Percentiles rank a stretch among this genome's conserved stretches.
Evolutionary conservation across 768 basidiomycete species (phyloP).

Genomic region (Suillus brevipes): DNA sequence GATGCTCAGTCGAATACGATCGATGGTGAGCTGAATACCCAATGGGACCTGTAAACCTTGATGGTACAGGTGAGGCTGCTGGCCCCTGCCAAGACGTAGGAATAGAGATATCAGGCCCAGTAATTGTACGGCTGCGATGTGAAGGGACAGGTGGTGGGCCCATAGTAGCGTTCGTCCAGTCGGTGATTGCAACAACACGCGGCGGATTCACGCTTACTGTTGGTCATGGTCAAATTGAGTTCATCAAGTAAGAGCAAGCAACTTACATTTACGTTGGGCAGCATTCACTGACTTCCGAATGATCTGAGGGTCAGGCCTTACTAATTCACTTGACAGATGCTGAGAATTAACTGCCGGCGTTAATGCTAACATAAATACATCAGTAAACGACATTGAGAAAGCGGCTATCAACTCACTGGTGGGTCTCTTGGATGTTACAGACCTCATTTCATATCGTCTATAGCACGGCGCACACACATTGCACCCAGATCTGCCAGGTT

Average conservation of each 20-base stretch:
- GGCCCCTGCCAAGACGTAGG: neutral
- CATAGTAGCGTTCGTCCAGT: neutral
- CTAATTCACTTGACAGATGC: too few relatives aligned
- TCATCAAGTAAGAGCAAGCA: too few relatives aligned
- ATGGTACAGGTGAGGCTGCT: too few relatives aligned
- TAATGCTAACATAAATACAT: too few relatives aligned
- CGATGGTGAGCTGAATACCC: slow-evolving; percentile 10
- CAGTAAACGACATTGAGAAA: too few relatives aligned
- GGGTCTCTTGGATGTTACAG: neutral
- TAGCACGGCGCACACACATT: slow-evolving; percentile 4
- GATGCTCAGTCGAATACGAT: neutral
- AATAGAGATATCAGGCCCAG: neutral
- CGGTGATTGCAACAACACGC: neutral
- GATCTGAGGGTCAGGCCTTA: neutral
- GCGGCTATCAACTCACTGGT: neutral
- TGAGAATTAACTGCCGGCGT: too few relatives aligned
- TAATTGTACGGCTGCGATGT: neutral
- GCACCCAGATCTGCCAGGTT: neutral
- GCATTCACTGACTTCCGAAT: neutral
- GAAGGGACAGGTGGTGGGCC: too few relatives aligned
- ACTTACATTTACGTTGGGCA: too few relatives aligned
- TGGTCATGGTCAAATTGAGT: neutral
- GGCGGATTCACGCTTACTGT: neutral
- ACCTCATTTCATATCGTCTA: slow-evolving; percentile 2
- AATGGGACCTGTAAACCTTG: neutral